Percentiles rank a stretch among this genome's conserved stretches.
Conservation (phyloP, 768 basidiomycete species). For the Podaxis sp. region DNA sequence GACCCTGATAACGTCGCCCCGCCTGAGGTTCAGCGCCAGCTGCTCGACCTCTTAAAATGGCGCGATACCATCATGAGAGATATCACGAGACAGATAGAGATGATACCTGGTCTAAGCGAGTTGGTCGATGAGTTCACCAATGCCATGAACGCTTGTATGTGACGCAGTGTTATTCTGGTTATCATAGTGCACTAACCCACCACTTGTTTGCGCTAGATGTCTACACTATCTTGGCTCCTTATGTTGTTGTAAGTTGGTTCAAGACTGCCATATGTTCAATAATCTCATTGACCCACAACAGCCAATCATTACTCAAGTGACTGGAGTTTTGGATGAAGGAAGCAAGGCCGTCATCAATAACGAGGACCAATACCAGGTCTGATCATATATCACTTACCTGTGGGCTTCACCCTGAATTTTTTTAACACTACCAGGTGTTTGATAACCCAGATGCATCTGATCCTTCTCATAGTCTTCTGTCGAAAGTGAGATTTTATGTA, state of each 20-base stretch:
- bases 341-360: constrained; percentile 70
- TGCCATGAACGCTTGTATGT: constrained; percentile 65
- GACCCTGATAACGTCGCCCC: constrained; percentile 64
- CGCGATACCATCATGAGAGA: constrained; percentile 58
- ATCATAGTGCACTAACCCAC: neutral
- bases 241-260: constrained; percentile 43
- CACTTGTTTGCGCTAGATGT: constrained; percentile 40
- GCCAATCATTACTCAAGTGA: constrained; percentile 63
- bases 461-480: constrained; percentile 71
- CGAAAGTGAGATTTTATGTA: constrained; percentile 44
- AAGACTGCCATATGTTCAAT: neutral
- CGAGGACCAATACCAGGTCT: constrained; percentile 65
- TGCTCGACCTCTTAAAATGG: constrained; percentile 61
- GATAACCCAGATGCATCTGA: constrained; percentile 66
- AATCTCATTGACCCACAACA: constrained; percentile 23
- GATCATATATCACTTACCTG: neutral
- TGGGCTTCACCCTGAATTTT: neutral
- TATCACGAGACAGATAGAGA: constrained; percentile 56
- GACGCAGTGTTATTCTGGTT: neutral
- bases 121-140: constrained; percentile 64
- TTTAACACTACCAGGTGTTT: constrained; percentile 48
- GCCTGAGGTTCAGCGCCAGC: constrained; percentile 58
- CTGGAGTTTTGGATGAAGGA: constrained; percentile 54
- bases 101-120: constrained; percentile 59
- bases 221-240: constrained; percentile 68